Evolutionary conservation across 371 early-diverging fungal genomes (phyloP), one percentile per base, ranked within the genome.

Genomic region (Dinochytrium kinnereticum): DNA sequence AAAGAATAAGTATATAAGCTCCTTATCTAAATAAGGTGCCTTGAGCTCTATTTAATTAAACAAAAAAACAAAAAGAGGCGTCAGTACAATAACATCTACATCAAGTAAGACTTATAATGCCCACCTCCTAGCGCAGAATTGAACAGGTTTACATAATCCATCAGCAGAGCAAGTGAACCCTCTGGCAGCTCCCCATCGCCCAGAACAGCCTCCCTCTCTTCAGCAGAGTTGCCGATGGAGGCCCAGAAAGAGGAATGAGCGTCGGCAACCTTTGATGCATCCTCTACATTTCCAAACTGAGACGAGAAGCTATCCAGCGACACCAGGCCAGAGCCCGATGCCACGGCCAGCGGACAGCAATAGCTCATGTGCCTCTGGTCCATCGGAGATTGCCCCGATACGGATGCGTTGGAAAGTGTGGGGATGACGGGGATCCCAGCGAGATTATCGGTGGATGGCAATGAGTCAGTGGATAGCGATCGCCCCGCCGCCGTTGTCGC

Each of bases 241-340:
- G 37, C 61, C 61, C 61, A 61, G 26, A 61, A 61, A 7, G 36
- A 5, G 17, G 34, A 33, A 61, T 61, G 61, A 37, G 61, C 61
- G 10, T 34, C 36, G 13, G 36, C 31, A 34, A 61, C 26, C 36
- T 37, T 61, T 3, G 34, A 7, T 21, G 36, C 30, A 26, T 13
- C 34, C 17, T 61, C 37, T 31, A 2, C 13, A 34, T 34, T 26
- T 19, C 36, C 31, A 13, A 61, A 7, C 36, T 33, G 61, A 2
- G 31, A 13, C 15, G 36, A 13, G 24, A 61, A 61, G 28, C 36
- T 61, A 21, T 61, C 61, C 61, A 61, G 24, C 10, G 31, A 15
- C 24, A 26, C 61, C 3, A 61, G 19, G 17, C 61, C 61, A 17
- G 61, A 31, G 5, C 5, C 17, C 5, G 61, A 31, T 34, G 37